Percentiles rank a stretch among this genome's conserved stretches.
These are phyloP conservation scores for Didymella glomerata DNA, from an alignment of 2,329 filamentous ascomycete species.

Conservation along the genomic window DNA sequence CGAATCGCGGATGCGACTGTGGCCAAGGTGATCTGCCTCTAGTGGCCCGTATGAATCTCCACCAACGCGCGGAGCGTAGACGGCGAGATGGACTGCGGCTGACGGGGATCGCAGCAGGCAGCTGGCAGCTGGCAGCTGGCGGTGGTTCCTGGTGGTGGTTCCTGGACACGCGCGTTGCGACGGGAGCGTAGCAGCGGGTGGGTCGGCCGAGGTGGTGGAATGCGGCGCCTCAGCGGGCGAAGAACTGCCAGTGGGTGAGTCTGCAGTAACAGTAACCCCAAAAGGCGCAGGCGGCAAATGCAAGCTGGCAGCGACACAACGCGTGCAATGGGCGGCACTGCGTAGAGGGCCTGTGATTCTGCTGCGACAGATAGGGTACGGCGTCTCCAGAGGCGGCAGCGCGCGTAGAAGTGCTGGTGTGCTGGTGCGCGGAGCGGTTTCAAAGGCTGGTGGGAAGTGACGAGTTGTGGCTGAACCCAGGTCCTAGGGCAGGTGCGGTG, in stretches of 20 bases:
- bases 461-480: conserved; percentile 23
- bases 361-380: no score
- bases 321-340: conserved; percentile 6
- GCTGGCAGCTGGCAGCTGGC: not conserved
- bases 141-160: conserved; percentile 7
- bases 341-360: not conserved
- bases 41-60: conserved; percentile 17
- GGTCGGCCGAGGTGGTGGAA: conserved; percentile 26
- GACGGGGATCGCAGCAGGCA: conserved; percentile 10
- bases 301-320: conserved; percentile 5
- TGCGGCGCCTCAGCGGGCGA: conserved; percentile 27
- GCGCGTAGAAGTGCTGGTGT: not conserved
- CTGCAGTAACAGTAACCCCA: conserved; percentile 20
- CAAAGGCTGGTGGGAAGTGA: conserved; percentile 19
- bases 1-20: conserved; percentile 22
- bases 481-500: conserved; percentile 22
- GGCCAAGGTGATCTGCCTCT: conserved; percentile 27
- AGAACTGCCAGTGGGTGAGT: conserved; percentile 23
- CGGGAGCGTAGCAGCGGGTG: conserved; percentile 21
- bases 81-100: conserved; percentile 11
- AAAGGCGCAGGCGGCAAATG: conserved; percentile 13
- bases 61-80: conserved; percentile 15
- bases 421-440: conserved; percentile 13
- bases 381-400: not conserved
- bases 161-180: conserved; percentile 15